These are phyloP conservation scores for Clonostachys rhizophaga DNA, from an alignment of 2,329 filamentous ascomycete genomes.

Conservation along the genomic window DNA sequence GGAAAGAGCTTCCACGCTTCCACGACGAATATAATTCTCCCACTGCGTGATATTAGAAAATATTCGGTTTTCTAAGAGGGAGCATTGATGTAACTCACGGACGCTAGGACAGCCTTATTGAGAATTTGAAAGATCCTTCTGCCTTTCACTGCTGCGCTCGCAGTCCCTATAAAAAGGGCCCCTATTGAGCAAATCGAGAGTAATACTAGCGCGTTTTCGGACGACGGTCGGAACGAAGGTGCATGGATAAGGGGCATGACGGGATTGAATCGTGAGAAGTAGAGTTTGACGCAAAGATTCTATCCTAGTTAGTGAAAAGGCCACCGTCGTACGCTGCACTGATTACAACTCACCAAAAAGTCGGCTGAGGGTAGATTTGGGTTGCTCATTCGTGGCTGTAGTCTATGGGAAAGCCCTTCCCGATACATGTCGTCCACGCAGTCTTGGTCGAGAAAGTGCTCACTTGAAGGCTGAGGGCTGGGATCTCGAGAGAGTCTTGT, in stretches of 20 bases:
- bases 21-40: background rate
- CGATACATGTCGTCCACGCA: conserved; percentile 5
- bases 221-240: conserved; percentile 10
- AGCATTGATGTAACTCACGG: conserved; percentile 1
- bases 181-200: conserved; percentile 29
- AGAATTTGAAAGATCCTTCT: conserved; percentile 7
- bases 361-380: conserved; percentile 7
- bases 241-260: conserved; percentile 9
- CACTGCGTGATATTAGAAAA: background rate
- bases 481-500: no score
- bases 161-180: conserved; percentile 23
- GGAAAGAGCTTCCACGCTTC: background rate
- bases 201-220: conserved; percentile 20
- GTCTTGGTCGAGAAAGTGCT: no score
- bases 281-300: conserved; percentile 12
- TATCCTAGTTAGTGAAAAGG: background rate
- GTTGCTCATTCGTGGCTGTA: conserved; percentile 2
- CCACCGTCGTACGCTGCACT: background rate
- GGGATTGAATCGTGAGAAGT: conserved; percentile 11
- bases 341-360: conserved; percentile 6
- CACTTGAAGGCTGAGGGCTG: no score
- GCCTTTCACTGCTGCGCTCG: conserved; percentile 15
- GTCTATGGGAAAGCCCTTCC: conserved; percentile 3
- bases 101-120: conserved; percentile 7
- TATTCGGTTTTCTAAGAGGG: background rate